Evolutionary conservation across 768 basidiomycete species (phyloP).

Genomic region (Amanita thiersii): DNA sequence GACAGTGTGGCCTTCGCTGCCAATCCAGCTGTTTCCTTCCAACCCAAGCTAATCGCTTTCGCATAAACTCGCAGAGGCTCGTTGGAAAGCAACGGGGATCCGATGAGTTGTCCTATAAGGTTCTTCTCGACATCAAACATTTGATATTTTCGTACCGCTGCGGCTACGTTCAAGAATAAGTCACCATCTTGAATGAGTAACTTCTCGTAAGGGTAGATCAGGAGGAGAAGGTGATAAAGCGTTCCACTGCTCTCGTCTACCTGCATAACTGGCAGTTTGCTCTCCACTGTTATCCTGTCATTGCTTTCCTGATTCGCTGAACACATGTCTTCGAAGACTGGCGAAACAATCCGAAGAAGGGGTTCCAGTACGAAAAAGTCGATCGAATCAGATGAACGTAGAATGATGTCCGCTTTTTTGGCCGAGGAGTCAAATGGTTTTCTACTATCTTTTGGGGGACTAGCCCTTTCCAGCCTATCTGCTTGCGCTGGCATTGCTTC

Average conservation of each 20-base stretch:
- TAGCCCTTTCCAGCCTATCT: too few relatives aligned
- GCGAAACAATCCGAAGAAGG: constrained; percentile 1
- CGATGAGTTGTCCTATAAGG: background rate
- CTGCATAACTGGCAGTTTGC: background rate
- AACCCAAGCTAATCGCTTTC: background rate
- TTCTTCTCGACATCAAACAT: background rate
- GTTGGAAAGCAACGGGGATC: background rate
- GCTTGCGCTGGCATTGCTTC: too few relatives aligned
- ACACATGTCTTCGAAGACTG: background rate
- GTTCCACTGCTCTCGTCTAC: constrained; percentile 3
- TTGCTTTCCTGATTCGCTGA: too few relatives aligned
- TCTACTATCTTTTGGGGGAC: too few relatives aligned
- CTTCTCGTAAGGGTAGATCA: constrained; percentile 1
- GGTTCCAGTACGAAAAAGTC: constrained; percentile 15
- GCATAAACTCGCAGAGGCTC: constrained; percentile 3
- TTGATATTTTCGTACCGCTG: constrained; percentile 2
- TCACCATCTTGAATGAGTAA: background rate
- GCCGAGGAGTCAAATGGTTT: background rate
- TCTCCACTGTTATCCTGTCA: too few relatives aligned
- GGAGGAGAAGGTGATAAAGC: background rate
- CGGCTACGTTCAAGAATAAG: background rate
- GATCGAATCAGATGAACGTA: constrained; percentile 20
- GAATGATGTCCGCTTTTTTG: constrained; percentile 16
- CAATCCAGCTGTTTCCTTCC: background rate
- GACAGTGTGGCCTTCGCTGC: constrained; percentile 1